A percentile compares a stretch with the other conserved stretches of the same genome.
Evolutionary conservation across 2,329 filamentous ascomycete genomes (phyloP).

Genomic region (Aspergillus fumigatus): DNA sequence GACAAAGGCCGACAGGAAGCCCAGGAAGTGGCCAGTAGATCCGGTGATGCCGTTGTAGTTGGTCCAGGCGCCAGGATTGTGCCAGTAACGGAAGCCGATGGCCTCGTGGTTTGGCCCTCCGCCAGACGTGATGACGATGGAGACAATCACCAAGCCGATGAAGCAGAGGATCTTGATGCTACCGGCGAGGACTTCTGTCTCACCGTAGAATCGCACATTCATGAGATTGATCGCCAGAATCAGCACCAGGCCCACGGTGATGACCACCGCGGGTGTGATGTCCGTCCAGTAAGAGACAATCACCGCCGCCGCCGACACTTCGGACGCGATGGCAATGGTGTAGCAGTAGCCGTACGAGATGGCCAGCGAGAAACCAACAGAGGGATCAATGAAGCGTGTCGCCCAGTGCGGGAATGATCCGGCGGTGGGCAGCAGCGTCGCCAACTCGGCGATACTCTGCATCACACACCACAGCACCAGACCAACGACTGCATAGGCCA

Average conservation of each 20-base stretch:
- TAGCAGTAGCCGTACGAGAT: conserved; percentile 71
- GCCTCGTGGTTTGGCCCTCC: conserved; percentile 28
- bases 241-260: conserved; percentile 40
- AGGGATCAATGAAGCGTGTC: conserved; percentile 83
- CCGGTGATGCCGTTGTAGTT: conserved; percentile 29
- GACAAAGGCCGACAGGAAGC: conserved; percentile 36
- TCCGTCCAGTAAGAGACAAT: conserved; percentile 73
- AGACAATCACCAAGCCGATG: conserved; percentile 25
- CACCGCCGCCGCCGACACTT: conserved; percentile 80
- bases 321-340: conserved; percentile 73
- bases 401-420: conserved; percentile 90
- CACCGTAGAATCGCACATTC: conserved; percentile 31
- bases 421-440: conserved; percentile 83
- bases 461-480: conserved; percentile 85
- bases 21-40: conserved; percentile 31
- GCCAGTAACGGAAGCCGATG: conserved; percentile 34
- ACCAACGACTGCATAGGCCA: conserved; percentile 59
- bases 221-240: conserved; percentile 30
- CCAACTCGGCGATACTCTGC: conserved; percentile 83
- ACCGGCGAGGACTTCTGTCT: conserved; percentile 28
- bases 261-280: conserved; percentile 67
- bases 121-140: conserved; percentile 31
- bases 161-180: conserved; percentile 30
- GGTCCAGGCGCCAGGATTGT: conserved; percentile 30
- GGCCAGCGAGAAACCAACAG: conserved; percentile 85